Conservation (phyloP, 1,284 basidiomycete species). For the Limonomyces culmigenus region DNA sequence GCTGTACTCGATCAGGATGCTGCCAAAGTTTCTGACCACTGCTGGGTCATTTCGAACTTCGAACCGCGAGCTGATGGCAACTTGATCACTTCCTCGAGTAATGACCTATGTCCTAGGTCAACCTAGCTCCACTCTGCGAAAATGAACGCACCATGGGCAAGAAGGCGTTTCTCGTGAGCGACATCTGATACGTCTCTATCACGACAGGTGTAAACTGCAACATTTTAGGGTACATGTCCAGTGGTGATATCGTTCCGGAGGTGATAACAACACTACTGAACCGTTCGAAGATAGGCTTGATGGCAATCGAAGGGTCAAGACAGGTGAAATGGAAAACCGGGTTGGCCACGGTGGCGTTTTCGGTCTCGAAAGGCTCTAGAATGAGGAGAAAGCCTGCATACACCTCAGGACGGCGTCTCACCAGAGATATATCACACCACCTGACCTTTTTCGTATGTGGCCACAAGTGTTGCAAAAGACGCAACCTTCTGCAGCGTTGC, state of each 20-base stretch:
- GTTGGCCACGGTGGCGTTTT: conserved; percentile 96
- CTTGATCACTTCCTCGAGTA: conserved; percentile 95
- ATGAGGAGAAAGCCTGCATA: conserved; percentile 83
- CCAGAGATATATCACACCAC: background rate
- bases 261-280: conserved; percentile 99
- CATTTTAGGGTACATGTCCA: conserved; percentile 99
- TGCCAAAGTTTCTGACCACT: conserved; percentile 97
- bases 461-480: conserved; percentile 89
- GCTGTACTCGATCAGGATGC: conserved; percentile 94
- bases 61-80: conserved; percentile 97
- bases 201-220: conserved; percentile 95
- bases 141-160: conserved; percentile 68
- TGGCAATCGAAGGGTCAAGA: conserved; percentile 93
- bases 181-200: conserved; percentile 97
- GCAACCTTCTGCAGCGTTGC: conserved; percentile 90
- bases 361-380: conserved; percentile 96
- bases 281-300: conserved; percentile 95
- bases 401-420: conserved; percentile 5
- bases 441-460: conserved; percentile 93
- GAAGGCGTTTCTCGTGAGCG: conserved; percentile 91
- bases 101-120: conserved; percentile 50
- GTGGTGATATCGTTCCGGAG: conserved; percentile 92
- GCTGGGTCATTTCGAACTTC: conserved; percentile 99
- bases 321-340: conserved; percentile 99
- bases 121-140: conserved; percentile 2